A percentile compares a stretch with the other conserved stretches of the same genome.
Evolutionary conservation across 2,329 filamentous ascomycete species (phyloP).

Genomic region (Stagonosporopsis vannaccii): DNA sequence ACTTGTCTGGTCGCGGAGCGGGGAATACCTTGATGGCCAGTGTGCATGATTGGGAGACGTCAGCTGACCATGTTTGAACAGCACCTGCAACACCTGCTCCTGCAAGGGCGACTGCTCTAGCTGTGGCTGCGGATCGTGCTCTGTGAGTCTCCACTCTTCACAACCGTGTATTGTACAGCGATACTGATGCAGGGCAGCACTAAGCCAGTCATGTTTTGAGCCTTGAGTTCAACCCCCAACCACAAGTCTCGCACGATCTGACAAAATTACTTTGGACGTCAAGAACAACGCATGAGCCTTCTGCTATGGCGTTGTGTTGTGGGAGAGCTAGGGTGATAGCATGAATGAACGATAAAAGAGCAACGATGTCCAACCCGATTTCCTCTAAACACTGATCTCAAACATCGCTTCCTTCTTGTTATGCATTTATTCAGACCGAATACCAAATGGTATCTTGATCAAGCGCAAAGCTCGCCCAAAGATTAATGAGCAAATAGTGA

Average conservation of each 20-base stretch:
- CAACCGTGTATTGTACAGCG: too few species aligned
- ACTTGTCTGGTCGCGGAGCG: not conserved
- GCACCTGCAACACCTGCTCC: constrained; percentile 39
- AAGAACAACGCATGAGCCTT: constrained; percentile 10
- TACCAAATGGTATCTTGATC: not conserved
- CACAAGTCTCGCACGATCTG: constrained; percentile 2
- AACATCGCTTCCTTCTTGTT: too few species aligned
- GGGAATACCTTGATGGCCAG: constrained; percentile 29
- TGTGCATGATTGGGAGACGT: constrained; percentile 9
- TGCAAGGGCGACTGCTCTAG: constrained; percentile 43
- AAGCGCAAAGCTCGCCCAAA: too few species aligned
- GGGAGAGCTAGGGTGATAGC: constrained; percentile 3
- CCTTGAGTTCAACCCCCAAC: not conserved
- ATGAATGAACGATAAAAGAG: not conserved
- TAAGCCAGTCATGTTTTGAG: constrained; percentile 13
- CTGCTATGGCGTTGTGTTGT: constrained; percentile 1
- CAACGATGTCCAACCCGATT: too few species aligned
- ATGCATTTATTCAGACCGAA: too few species aligned
- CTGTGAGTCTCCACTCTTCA: constrained; percentile 15
- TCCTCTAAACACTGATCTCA: too few species aligned
- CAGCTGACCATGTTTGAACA: constrained; percentile 15
- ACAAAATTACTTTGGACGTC: constrained; percentile 9
- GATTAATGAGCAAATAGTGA: not conserved
- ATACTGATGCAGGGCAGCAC: constrained; percentile 12
- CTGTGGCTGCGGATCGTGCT: constrained; percentile 43